Evolutionary conservation across 257 asterid genomes (phyloP).

Genomic region (Jasminum sambac): DNA sequence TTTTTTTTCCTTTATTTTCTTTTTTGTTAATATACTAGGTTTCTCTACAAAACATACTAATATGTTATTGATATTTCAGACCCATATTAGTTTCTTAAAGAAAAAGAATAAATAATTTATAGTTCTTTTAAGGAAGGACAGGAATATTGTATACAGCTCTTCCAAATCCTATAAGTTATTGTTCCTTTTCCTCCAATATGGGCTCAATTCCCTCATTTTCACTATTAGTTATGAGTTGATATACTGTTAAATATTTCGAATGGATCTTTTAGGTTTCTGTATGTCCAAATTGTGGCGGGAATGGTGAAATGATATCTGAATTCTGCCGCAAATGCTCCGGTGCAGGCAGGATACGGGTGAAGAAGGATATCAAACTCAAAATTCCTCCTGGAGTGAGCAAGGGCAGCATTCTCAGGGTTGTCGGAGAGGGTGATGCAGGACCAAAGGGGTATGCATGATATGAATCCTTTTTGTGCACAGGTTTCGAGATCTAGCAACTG

Average conservation of each 20-base stretch:
- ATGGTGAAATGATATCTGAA: constrained; percentile 95
- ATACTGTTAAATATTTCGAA: constrained; percentile 5
- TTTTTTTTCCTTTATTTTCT: background rate
- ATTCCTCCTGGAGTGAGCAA: constrained; percentile 98
- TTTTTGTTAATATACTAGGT: no score
- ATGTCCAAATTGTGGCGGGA: constrained; percentile 97
- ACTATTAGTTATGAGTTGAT: background rate
- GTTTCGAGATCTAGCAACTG: constrained; percentile 2
- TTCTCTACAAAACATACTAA: no score
- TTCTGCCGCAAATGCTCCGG: constrained; percentile 97
- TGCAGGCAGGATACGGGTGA: constrained; percentile 79
- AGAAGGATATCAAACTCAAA: constrained; percentile 89
- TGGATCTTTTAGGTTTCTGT: constrained; percentile 65
- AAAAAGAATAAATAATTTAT: background rate
- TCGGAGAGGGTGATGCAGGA: constrained; percentile 99
- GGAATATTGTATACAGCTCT: background rate
- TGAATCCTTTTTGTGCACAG: constrained; percentile 5
- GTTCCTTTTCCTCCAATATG: background rate
- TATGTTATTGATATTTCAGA: background rate
- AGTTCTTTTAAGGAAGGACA: background rate
- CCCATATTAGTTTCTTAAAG: background rate
- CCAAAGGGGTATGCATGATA: constrained; percentile 72
- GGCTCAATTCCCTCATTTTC: background rate
- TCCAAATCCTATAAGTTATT: background rate
- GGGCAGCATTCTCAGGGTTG: constrained; percentile 97